Conservation (phyloP, 208 protist species). For the Lotmaria passim region DNA sequence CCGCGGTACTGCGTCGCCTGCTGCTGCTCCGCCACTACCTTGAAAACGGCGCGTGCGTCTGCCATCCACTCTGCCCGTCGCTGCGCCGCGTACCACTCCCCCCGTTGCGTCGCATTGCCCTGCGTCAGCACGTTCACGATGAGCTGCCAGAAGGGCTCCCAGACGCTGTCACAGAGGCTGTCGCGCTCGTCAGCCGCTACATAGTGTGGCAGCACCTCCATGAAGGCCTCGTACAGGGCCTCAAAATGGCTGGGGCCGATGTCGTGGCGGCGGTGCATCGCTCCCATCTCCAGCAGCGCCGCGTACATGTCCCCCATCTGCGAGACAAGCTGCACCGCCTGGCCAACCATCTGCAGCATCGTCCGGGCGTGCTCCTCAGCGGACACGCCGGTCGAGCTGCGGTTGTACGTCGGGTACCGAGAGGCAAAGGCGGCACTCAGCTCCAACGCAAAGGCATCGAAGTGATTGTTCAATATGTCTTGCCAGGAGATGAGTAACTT, state of each 20-base stretch:
- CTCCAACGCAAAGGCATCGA: not conserved
- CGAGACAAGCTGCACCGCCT: slow-evolving; percentile 3
- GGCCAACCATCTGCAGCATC: not conserved
- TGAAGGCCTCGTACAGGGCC: slow-evolving; percentile 23
- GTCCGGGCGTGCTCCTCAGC: not conserved
- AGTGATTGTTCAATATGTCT: slow-evolving; percentile 3
- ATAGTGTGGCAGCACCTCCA: slow-evolving; percentile 2
- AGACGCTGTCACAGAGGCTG: not conserved
- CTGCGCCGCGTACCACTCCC: slow-evolving; percentile 17
- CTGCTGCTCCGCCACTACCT: not conserved
- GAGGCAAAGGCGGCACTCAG: not conserved
- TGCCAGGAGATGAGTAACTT: slow-evolving; percentile 1
- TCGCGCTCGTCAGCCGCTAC: not conserved
- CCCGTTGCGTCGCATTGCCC: not conserved
- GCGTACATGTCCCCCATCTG: slow-evolving; percentile 6
- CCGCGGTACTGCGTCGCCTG: not conserved
- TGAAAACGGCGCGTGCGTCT: not conserved
- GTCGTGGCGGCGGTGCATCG: slow-evolving; percentile 18
- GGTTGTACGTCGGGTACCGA: not conserved
- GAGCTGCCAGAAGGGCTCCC: slow-evolving; percentile 3
- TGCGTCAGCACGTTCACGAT: slow-evolving; percentile 9
- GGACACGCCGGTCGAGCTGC: not conserved
- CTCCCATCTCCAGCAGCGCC: slow-evolving; percentile 20
- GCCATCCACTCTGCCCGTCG: slow-evolving; percentile 1
- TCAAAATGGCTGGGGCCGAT: slow-evolving; percentile 14